A percentile compares a stretch with the other conserved stretches of the same genome.
Conservation (phyloP, 306 rosid genomes). For the Trichosanthes truncata region DNA sequence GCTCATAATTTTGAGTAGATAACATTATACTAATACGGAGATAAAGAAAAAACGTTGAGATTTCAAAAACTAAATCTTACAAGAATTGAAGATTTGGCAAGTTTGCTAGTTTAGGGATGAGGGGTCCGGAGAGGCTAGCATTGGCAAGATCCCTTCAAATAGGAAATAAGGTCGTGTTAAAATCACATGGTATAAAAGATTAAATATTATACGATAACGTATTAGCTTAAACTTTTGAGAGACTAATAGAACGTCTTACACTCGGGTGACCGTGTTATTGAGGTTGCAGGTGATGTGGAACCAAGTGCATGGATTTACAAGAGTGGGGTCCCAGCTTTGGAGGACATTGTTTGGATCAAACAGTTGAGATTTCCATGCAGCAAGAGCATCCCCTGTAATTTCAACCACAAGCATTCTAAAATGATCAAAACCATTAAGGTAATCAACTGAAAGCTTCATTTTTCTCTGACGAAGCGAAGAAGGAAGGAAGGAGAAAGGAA, state of each 20-base stretch:
- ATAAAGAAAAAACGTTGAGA: neutral
- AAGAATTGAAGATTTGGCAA: constrained; percentile 19
- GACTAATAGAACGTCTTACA: constrained; percentile 8
- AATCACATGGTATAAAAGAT: neutral
- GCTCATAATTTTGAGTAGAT: neutral
- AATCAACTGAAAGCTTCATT: neutral
- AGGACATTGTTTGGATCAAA: constrained; percentile 18
- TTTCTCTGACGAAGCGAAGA: too few relatives aligned
- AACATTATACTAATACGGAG: neutral
- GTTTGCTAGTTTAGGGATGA: constrained; percentile 19
- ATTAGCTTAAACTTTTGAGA: neutral
- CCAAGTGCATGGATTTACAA: constrained; percentile 24
- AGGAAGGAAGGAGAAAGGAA: too few relatives aligned
- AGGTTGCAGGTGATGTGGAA: constrained; percentile 8
- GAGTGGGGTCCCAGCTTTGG: constrained; percentile 24
- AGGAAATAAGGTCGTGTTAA: neutral
- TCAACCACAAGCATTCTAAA: neutral
- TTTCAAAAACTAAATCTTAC: constrained; percentile 5
- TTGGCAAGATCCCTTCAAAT: constrained; percentile 21
- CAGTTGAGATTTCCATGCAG: constrained; percentile 14
- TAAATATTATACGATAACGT: neutral
- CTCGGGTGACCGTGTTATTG: constrained; percentile 6
- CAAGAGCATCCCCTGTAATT: constrained; percentile 13
- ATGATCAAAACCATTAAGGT: neutral
- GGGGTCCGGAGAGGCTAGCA: constrained; percentile 15